phyloP scores from a whole-genome alignment of 768 basidiomycete genomes.

The Boletus reticuloceps region DNA sequence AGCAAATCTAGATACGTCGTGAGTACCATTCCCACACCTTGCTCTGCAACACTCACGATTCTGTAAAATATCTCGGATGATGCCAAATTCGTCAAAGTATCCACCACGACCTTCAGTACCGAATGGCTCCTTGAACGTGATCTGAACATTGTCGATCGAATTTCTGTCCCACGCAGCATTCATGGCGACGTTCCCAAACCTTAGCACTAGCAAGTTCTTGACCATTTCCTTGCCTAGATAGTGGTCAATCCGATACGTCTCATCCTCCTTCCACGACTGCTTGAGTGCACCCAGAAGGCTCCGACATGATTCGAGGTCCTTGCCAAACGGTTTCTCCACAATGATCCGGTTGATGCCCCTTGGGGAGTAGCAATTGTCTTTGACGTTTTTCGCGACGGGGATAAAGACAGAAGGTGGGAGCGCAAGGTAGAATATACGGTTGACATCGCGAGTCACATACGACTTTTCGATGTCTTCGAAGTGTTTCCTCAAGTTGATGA shows the following conservation, averaged over 20 bases:
- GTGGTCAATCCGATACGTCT: constrained; percentile 99
- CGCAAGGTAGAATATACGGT: constrained; percentile 95
- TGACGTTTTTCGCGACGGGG: constrained; percentile 80
- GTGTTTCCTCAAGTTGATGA: constrained; percentile 71
- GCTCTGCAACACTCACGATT: constrained; percentile 70
- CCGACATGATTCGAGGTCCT: constrained; percentile 83
- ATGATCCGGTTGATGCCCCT: constrained; percentile 87
- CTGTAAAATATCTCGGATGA: constrained; percentile 96
- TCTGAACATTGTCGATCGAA: constrained; percentile 94
- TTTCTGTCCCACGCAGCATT: constrained; percentile 93
- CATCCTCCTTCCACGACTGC: constrained; percentile 89
- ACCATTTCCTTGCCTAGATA: constrained; percentile 99
- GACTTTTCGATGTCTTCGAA: constrained; percentile 74
- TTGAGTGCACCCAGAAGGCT: constrained; percentile 78
- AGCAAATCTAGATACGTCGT: constrained; percentile 64
- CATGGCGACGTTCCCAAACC: constrained; percentile 93
- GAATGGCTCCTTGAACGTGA: constrained; percentile 99
- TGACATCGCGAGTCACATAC: constrained; percentile 60
- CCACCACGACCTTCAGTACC: constrained; percentile 99
- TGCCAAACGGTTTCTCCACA: constrained; percentile 98
- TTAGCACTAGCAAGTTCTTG: constrained; percentile 93
- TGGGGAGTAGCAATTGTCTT: constrained; percentile 72
- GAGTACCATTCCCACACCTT: constrained; percentile 4
- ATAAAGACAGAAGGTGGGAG: constrained; percentile 97
- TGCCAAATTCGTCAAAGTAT: constrained; percentile 99